phyloP scores from a whole-genome alignment of 1,139 yeast genomes.

The Suhomyces anneliseae region DNA sequence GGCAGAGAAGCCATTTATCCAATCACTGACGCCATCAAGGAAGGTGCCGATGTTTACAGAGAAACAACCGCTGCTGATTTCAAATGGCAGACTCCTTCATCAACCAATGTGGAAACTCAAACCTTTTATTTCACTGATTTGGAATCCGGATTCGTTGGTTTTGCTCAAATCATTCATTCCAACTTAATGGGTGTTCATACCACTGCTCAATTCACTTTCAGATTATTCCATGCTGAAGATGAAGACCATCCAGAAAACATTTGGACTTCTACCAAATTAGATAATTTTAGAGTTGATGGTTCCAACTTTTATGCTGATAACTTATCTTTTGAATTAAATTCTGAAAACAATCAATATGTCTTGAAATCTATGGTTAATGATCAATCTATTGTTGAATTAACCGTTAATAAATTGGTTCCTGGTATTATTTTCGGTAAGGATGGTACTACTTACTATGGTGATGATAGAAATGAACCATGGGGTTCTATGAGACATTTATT shows the following conservation, averaged over 20 bases:
- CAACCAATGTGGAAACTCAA: slow-evolving; percentile 93
- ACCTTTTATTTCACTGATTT: slow-evolving; percentile 80
- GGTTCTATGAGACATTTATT: slow-evolving; percentile 94
- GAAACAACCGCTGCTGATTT: slow-evolving; percentile 65
- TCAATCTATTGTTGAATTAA: slow-evolving; percentile 72
- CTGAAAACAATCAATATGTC: slow-evolving; percentile 54
- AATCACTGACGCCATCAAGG: slow-evolving; percentile 57
- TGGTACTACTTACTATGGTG: slow-evolving; percentile 84
- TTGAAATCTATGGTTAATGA: slow-evolving; percentile 67
- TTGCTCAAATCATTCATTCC: slow-evolving; percentile 93
- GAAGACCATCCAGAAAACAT: slow-evolving; percentile 37
- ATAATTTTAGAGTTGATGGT: slow-evolving; percentile 76
- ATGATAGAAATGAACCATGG: slow-evolving; percentile 83
- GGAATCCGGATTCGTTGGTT: slow-evolving; percentile 68
- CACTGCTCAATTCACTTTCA: slow-evolving; percentile 93
- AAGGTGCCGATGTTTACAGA: slow-evolving; percentile 36
- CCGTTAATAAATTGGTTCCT: slow-evolving; percentile 60
- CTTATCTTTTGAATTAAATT: slow-evolving; percentile 61
- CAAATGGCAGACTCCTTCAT: slow-evolving; percentile 70
- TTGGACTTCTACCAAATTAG: slow-evolving; percentile 92
- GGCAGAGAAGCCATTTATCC: slow-evolving; percentile 91
- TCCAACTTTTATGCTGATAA: slow-evolving; percentile 76
- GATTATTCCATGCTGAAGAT: slow-evolving; percentile 58
- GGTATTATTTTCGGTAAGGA: slow-evolving; percentile 90
- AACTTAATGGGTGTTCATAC: slow-evolving; percentile 86